Evolutionary conservation across 352 stramenopile species (phyloP), one percentile per base, ranked within the genome.

Genomic region (Pythium insidiosum): DNA sequence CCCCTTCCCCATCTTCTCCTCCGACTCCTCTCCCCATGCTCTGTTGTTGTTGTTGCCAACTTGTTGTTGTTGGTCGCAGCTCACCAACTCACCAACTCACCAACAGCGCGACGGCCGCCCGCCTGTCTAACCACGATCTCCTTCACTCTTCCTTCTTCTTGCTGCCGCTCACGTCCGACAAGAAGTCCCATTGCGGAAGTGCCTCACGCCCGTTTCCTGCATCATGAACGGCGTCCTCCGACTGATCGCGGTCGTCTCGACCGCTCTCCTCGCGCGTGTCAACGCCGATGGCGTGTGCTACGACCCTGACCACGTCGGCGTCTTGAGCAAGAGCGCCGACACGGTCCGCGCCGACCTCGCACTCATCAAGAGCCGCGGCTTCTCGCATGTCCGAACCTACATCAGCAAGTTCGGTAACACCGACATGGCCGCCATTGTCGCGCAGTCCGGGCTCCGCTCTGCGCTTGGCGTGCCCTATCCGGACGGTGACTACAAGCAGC

Each of bases 261-360:
- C 68, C 38, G 47, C 65, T 49, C 55, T 69, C 43, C 55, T 53
- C 30, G 49, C 51, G 11, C 40, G 50, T 34, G 69, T 68, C 29
- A 55, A 81, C 46, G 73, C 73, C 37, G 76, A 81, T 33, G 73
- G 73, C 28, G 73, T 85, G 29, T 85, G 73, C 63, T 85, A 74
- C 47, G 73, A 87, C 60, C 71, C 73, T 9, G 57, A 76, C 55
- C 73, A 83, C 61, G 36, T 38, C 24, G 52, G 25, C n/a, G 38
- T n/a, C n/a, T n/a, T n/a, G n/a, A n/a, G 40, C 53, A 80, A 68
- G 55, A 69, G 47, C 29, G 61, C 41, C 2, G 52, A 41, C 12
- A 61, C 56, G 15, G 61, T 81, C 6, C 31, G 56, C 25, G 37
- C 47, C 16, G 73, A 86, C 45, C 74, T 86, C 57, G 23, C 56